Conservation (phyloP, 495 filamentous ascomycete species). For the Penicillium turbatum region DNA sequence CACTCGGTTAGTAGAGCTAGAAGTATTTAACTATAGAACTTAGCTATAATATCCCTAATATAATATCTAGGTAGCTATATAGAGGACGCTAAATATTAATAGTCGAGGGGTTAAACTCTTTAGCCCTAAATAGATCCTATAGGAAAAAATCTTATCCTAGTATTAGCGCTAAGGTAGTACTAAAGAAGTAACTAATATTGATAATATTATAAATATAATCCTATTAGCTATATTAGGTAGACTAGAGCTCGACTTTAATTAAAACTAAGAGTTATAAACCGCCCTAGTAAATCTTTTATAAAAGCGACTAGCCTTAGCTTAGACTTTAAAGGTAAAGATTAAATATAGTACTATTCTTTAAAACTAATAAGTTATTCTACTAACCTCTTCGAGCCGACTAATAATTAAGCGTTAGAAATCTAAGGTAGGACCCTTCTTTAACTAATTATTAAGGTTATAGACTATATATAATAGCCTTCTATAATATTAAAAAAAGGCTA, state of each 20-base stretch:
- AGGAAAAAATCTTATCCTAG: not conserved
- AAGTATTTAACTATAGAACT: not conserved
- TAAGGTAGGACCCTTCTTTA: not conserved
- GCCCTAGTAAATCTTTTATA: conserved; percentile 9
- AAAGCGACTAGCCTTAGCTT: conserved; percentile 11
- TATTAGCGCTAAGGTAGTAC: not conserved
- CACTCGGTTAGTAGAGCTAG: not conserved
- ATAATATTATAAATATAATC: not conserved
- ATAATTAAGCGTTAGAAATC: not conserved
- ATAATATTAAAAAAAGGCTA: not conserved
- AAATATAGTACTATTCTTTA: conserved; percentile 7
- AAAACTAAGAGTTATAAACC: conserved; percentile 5
- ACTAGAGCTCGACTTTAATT: conserved; percentile 6
- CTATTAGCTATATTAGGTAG: not conserved
- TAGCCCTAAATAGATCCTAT: not conserved
- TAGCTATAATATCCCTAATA: not conserved
- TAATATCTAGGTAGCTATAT: not conserved
- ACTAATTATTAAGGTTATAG: not conserved
- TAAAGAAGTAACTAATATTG: not conserved
- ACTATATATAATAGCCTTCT: not conserved
- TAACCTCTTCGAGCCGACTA: not conserved
- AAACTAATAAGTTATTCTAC: conserved; percentile 4
- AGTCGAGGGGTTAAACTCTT: not conserved
- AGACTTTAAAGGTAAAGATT: conserved; percentile 9
- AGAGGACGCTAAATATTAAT: not conserved